Conservation (phyloP, 768 basidiomycete species). For the Tremella fuciformis region DNA sequence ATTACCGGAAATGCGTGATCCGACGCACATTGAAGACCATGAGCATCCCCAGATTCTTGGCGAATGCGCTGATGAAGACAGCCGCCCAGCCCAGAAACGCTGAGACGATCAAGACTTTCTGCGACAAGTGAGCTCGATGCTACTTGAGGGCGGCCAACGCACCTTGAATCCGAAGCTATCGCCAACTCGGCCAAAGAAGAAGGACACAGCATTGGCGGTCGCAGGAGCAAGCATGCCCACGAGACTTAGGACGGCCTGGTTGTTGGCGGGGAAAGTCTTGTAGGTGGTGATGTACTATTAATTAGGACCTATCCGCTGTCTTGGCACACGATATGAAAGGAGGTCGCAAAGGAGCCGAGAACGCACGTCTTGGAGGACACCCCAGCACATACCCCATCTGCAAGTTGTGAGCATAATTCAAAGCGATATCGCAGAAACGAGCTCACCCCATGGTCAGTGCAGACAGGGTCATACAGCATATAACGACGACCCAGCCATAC, state of each 20-base stretch:
- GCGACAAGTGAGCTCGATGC: neutral
- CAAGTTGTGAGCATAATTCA: neutral
- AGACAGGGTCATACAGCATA: conserved; percentile 26
- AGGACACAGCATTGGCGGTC: conserved; percentile 20
- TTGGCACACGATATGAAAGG: neutral
- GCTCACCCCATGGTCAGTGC: conserved; percentile 34
- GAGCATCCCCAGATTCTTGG: conserved; percentile 30
- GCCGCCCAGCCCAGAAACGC: conserved; percentile 21
- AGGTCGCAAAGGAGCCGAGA: neutral
- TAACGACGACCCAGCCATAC: conserved; percentile 38
- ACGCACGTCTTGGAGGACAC: conserved; percentile 24
- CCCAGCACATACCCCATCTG: conserved; percentile 33
- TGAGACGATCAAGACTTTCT: conserved; percentile 26
- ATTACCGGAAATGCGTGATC: too few relatives aligned
- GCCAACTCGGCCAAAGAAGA: conserved; percentile 30
- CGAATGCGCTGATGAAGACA: conserved; percentile 23
- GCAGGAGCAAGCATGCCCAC: conserved; percentile 15
- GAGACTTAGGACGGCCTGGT: conserved; percentile 12
- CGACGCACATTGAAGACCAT: conserved; percentile 25
- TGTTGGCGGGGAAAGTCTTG: conserved; percentile 2
- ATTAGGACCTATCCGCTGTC: neutral
- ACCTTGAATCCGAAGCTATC: conserved; percentile 39
- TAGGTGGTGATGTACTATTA: neutral
- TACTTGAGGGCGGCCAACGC: neutral
- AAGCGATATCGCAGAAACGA: neutral